Conservation (phyloP, 257 asterid species). For the Thymus mandschuricus region DNA sequence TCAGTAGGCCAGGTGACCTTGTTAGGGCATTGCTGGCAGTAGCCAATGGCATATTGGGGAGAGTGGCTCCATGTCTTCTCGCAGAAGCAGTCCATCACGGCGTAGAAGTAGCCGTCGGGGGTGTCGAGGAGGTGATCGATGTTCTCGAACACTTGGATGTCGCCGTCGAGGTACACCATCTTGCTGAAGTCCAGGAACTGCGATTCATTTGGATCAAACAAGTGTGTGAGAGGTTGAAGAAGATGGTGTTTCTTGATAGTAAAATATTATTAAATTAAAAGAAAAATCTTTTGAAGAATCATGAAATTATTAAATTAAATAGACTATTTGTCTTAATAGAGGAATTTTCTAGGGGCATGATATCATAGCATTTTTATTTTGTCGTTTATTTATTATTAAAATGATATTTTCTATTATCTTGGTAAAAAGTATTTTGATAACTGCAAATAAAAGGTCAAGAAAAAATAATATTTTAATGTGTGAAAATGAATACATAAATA, state of each 20-base stretch:
- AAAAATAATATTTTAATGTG: not conserved
- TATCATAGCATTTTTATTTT: conserved; percentile 19
- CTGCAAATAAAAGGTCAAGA: not conserved
- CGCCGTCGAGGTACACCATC: conserved; percentile 66
- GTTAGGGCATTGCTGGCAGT: conserved; percentile 57
- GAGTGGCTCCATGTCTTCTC: conserved; percentile 68
- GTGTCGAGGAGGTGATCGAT: conserved; percentile 57
- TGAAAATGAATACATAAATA: not conserved
- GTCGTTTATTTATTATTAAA: conserved; percentile 8
- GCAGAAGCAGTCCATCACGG: conserved; percentile 61
- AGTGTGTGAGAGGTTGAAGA: not conserved
- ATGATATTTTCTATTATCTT: not conserved
- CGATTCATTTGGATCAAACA: not conserved
- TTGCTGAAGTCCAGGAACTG: conserved; percentile 55
- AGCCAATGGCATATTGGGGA: conserved; percentile 48
- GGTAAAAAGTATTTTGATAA: not conserved
- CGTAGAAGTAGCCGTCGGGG: conserved; percentile 51
- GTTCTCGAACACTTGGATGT: conserved; percentile 60
- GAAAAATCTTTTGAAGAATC: not conserved
- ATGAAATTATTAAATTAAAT: not conserved
- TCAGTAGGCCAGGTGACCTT: conserved; percentile 51
- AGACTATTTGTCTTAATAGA: not conserved
- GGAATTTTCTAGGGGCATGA: conserved; percentile 21
- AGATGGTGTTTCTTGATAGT: not conserved
- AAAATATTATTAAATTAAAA: not conserved